These are phyloP conservation scores for Areca catechu DNA, from an alignment of 176 grass and related monocot genomes.

Conservation along the genomic window DNA sequence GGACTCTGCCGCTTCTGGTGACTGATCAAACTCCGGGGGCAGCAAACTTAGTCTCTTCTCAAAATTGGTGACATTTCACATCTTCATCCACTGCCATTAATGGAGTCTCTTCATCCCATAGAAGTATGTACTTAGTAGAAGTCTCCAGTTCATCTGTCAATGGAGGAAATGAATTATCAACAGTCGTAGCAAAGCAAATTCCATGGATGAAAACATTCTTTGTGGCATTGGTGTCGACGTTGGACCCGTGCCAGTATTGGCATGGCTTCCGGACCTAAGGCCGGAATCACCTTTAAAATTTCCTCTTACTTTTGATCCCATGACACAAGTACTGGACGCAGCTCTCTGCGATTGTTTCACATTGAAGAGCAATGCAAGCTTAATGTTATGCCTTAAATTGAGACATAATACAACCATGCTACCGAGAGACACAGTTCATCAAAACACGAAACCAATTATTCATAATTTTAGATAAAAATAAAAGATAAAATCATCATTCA, in stretches of 20 bases:
- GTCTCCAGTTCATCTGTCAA: slow-evolving; percentile 75
- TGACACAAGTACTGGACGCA: slow-evolving; percentile 67
- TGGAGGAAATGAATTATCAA: slow-evolving; percentile 38
- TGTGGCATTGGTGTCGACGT: slow-evolving; percentile 36
- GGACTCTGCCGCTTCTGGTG: slow-evolving; percentile 44
- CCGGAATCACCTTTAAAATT: slow-evolving; percentile 47
- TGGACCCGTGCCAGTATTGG: slow-evolving; percentile 57
- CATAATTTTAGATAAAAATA: too few species aligned
- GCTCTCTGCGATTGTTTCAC: slow-evolving; percentile 32
- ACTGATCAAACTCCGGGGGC: slow-evolving; percentile 37
- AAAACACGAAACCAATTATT: too few species aligned
- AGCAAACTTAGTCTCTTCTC: slow-evolving; percentile 40
- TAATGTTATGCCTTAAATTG: too few species aligned
- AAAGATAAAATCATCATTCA: too few species aligned
- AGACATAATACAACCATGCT: too few species aligned
- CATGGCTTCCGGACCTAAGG: slow-evolving; percentile 41
- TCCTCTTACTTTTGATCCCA: slow-evolving; percentile 92
- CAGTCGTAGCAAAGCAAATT: slow-evolving; percentile 48
- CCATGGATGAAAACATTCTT: slow-evolving; percentile 85
- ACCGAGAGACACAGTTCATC: too few species aligned
- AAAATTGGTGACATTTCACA: slow-evolving; percentile 49
- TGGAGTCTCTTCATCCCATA: slow-evolving; percentile 57
- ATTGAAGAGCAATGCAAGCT: slow-evolving; percentile 41
- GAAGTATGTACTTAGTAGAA: slow-evolving; percentile 93
- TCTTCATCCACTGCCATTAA: slow-evolving; percentile 71